Conservation (phyloP, 1,139 yeast species). For the Saccharomyces pastorianus region DNA sequence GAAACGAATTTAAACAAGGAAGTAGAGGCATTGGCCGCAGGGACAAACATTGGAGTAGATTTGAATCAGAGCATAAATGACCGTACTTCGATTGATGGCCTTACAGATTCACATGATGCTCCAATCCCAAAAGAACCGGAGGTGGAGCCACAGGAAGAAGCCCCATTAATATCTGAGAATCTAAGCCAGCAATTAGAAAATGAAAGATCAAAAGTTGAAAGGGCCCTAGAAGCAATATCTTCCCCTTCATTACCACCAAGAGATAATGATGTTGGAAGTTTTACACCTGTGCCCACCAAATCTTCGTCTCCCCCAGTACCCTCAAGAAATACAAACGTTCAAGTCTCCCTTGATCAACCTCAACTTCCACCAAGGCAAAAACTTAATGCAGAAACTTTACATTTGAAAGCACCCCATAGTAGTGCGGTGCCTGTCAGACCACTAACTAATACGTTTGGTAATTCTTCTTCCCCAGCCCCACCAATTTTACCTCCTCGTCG, state of each 20-base stretch:
- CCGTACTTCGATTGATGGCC: background rate
- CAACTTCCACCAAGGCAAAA: background rate
- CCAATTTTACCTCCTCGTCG: constrained; percentile 4
- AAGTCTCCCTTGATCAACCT: constrained; percentile 3
- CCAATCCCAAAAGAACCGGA: background rate
- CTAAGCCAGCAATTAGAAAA: constrained; percentile 1
- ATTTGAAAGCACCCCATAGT: background rate
- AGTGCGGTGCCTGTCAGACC: background rate
- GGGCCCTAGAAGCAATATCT: constrained; percentile 1
- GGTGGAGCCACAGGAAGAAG: constrained; percentile 38
- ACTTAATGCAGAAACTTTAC: background rate
- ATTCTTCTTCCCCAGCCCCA: background rate
- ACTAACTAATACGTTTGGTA: background rate
- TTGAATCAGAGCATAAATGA: background rate
- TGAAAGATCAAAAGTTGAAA: constrained; percentile 4
- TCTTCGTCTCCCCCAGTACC: constrained; percentile 7
- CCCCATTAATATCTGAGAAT: constrained; percentile 42
- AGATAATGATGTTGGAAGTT: constrained; percentile 3
- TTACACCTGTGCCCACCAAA: background rate
- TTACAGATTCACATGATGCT: background rate
- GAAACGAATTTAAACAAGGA: background rate
- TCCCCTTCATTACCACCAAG: constrained; percentile 11
- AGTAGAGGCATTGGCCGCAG: background rate
- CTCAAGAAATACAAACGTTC: constrained; percentile 2
- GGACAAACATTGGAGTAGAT: background rate